Conservation (phyloP, 2,329 filamentous ascomycete species). For the Colletotrichum graminicola region DNA sequence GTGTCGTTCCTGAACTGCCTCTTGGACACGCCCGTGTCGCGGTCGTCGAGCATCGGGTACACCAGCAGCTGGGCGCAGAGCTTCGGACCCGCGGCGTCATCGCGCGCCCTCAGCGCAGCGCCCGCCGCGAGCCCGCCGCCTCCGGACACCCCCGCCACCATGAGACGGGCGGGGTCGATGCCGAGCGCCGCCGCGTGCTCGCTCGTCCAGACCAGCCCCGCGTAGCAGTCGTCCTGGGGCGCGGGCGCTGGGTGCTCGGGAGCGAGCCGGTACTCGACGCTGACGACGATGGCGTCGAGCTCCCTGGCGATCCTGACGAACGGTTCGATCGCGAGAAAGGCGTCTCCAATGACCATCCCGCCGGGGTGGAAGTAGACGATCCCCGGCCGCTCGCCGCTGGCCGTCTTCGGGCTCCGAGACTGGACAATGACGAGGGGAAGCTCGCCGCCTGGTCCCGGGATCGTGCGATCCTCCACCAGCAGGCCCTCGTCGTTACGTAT, state of each 20-base stretch:
- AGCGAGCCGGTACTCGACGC: constrained; percentile 61
- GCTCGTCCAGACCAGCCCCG: constrained; percentile 52
- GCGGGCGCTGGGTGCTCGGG: constrained; percentile 53
- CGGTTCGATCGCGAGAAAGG: constrained; percentile 22
- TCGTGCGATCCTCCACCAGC: constrained; percentile 21
- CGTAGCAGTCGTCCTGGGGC: constrained; percentile 46
- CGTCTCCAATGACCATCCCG: constrained; percentile 33
- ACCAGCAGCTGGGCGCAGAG: constrained; percentile 57
- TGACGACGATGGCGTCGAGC: constrained; percentile 50
- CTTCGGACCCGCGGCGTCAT: constrained; percentile 48
- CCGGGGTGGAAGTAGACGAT: constrained; percentile 33
- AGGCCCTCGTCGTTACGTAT: constrained; percentile 23
- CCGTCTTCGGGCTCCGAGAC: constrained; percentile 1
- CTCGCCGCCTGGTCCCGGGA: constrained; percentile 17
- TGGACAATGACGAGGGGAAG: constrained; percentile 28
- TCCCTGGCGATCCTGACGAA: constrained; percentile 22
- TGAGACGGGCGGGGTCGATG: constrained; percentile 55
- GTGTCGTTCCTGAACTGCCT: constrained; percentile 45
- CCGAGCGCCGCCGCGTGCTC: constrained; percentile 54
- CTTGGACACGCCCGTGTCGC: constrained; percentile 48
- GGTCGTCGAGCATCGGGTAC: constrained; percentile 62
- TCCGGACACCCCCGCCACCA: constrained; percentile 57
- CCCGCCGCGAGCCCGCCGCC: constrained; percentile 58
- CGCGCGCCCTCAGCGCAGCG: constrained; percentile 54
- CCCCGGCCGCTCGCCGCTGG: constrained; percentile 5